Evolutionary conservation across 164 flowering plant genomes (phyloP).

Genomic region (Liquidambar formosana): DNA sequence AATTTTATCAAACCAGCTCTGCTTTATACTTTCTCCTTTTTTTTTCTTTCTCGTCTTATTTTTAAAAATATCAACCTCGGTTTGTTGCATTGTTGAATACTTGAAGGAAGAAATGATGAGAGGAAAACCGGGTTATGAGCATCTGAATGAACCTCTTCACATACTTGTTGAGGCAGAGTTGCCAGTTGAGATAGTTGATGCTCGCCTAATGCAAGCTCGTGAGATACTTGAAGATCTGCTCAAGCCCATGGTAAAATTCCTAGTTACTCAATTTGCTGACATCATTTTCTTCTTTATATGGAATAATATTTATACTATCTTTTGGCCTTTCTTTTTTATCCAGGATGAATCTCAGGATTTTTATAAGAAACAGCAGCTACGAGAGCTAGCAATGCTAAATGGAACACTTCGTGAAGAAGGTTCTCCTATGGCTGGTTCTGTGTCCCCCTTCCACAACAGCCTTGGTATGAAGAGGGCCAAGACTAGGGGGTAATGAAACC

Average conservation of each 20-base stretch:
- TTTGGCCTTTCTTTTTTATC: not conserved
- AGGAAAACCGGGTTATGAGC: slow-evolving; percentile 94
- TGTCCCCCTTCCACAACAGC: slow-evolving; percentile 94
- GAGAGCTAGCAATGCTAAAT: slow-evolving; percentile 97
- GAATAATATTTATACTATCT: not conserved
- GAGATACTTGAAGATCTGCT: slow-evolving; percentile 89
- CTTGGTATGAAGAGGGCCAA: slow-evolving; percentile 98
- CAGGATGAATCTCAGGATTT: slow-evolving; percentile 93
- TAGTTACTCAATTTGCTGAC: not conserved
- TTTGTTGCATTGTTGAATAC: not conserved
- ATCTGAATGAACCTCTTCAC: slow-evolving; percentile 92
- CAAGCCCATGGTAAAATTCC: slow-evolving; percentile 63
- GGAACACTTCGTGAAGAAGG: slow-evolving; percentile 91
- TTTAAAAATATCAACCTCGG: no score
- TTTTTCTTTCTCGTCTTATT: no score
- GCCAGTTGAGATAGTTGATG: slow-evolving; percentile 82
- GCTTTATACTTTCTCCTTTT: no score
- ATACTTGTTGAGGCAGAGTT: slow-evolving; percentile 89
- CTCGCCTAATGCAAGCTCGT: slow-evolving; percentile 86
- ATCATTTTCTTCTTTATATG: not conserved
- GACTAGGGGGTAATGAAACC: slow-evolving; percentile 62
- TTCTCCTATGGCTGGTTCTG: slow-evolving; percentile 92
- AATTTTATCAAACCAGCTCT: not conserved
- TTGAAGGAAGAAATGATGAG: slow-evolving; percentile 92
- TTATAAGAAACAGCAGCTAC: slow-evolving; percentile 91